Conservation (phyloP, 1,139 yeast genomes). For the Candida albicans region DNA sequence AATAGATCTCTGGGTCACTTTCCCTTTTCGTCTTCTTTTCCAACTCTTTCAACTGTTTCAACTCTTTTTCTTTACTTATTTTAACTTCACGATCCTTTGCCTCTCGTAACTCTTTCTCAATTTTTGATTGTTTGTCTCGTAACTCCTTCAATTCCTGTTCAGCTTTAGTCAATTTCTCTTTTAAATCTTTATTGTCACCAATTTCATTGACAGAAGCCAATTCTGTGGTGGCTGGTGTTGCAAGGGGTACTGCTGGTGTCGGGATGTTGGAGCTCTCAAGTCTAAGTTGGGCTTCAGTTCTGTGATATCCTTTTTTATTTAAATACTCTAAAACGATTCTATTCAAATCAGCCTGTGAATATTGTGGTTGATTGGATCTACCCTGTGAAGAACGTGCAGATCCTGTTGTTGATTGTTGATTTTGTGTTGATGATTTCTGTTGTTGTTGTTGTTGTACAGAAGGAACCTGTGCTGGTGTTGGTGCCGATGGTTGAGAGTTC, state of each 20-base stretch:
- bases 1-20: conserved; percentile 67
- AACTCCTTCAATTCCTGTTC: conserved; percentile 45
- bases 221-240: conserved; percentile 43
- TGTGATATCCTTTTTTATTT: conserved; percentile 89
- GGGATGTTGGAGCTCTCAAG: conserved; percentile 78
- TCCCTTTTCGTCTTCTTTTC: conserved; percentile 43
- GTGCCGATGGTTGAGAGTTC: too few species aligned
- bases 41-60: conserved; percentile 40
- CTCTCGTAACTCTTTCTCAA: conserved; percentile 42
- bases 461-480: too few species aligned
- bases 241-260: conserved; percentile 55
- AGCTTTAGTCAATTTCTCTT: conserved; percentile 28
- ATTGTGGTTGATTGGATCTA: conserved; percentile 33
- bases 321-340: conserved; percentile 89
- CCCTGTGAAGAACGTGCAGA: conserved; percentile 12
- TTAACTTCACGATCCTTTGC: conserved; percentile 42
- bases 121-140: conserved; percentile 33
- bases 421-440: conserved; percentile 2
- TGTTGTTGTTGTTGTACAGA: not conserved
- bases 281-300: conserved; percentile 91
- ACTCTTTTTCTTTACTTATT: conserved; percentile 42
- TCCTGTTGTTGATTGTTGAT: conserved; percentile 6
- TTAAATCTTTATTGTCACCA: conserved; percentile 21
- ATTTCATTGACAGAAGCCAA: conserved; percentile 41
- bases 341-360: conserved; percentile 76